phyloP scores from a whole-genome alignment of 495 filamentous ascomycete species.

The Podospora pseudopauciseta region DNA sequence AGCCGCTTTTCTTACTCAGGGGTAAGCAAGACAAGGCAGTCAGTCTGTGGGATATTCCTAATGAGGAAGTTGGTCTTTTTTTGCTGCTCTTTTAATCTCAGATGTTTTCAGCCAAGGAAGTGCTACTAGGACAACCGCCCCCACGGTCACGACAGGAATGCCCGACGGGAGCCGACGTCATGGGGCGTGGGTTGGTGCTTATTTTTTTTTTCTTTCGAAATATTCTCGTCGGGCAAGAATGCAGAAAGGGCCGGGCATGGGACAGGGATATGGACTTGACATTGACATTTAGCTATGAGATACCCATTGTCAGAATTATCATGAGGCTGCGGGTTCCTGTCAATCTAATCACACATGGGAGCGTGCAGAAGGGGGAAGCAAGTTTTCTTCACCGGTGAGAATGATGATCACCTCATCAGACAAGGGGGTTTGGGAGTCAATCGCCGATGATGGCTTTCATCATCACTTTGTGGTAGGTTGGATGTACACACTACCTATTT shows the following conservation, averaged over 20 bases:
- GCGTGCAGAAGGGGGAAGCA: no score
- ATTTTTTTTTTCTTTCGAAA: background rate
- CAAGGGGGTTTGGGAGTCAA: no score
- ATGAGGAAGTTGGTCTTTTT: background rate
- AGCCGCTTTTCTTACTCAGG: background rate
- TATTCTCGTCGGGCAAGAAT: background rate
- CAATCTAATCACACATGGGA: no score
- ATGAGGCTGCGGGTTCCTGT: no score
- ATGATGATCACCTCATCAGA: no score
- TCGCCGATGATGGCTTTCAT: no score
- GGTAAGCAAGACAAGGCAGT: background rate
- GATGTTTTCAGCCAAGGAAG: background rate
- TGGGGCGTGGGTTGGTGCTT: background rate
- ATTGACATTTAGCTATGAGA: background rate
- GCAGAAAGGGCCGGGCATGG: background rate
- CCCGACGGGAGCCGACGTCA: background rate
- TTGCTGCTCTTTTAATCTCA: background rate
- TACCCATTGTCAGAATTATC: background rate
- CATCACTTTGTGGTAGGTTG: no score
- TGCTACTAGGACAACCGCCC: no score
- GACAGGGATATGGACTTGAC: background rate
- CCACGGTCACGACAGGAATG: background rate
- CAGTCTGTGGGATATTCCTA: background rate
- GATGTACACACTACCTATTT: no score
- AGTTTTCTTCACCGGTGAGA: no score